phyloP scores from a whole-genome alignment of 768 basidiomycete species.

The Boletus subparvulus region DNA sequence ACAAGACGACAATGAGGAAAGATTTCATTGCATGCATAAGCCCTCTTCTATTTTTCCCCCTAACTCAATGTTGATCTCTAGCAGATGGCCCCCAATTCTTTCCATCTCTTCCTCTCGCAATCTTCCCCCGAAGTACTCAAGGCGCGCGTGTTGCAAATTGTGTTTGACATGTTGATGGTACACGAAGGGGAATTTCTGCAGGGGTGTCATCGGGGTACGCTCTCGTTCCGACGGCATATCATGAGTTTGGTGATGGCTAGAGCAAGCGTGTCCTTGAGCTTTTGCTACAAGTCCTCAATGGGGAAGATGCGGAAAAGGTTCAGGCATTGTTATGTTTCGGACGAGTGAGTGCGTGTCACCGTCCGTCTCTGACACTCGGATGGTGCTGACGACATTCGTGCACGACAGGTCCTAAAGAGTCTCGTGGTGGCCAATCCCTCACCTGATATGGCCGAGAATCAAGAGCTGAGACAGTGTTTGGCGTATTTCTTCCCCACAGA shows the following conservation, averaged over 20 bases:
- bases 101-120: constrained; percentile 77
- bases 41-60: not conserved
- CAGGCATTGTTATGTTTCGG: constrained; percentile 73
- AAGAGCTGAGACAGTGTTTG: constrained; percentile 81
- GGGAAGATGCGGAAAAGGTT: constrained; percentile 59
- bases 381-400: not conserved
- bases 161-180: constrained; percentile 87
- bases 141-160: constrained; percentile 65
- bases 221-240: not conserved
- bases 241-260: constrained; percentile 24
- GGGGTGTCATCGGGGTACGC: constrained; percentile 37
- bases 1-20: no score
- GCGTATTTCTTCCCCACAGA: constrained; percentile 79
- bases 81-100: constrained; percentile 46
- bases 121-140: constrained; percentile 63
- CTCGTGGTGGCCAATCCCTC: constrained; percentile 68
- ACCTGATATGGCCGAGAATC: constrained; percentile 77
- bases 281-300: constrained; percentile 51
- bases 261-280: constrained; percentile 66
- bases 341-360: constrained; percentile 60
- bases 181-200: constrained; percentile 64
- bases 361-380: no score
- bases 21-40: constrained; percentile 62
- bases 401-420: constrained; percentile 44
- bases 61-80: not conserved